These are phyloP conservation scores for Silene noctiflora DNA, from an alignment of 179 eudicot genomes.

Conservation along the genomic window DNA sequence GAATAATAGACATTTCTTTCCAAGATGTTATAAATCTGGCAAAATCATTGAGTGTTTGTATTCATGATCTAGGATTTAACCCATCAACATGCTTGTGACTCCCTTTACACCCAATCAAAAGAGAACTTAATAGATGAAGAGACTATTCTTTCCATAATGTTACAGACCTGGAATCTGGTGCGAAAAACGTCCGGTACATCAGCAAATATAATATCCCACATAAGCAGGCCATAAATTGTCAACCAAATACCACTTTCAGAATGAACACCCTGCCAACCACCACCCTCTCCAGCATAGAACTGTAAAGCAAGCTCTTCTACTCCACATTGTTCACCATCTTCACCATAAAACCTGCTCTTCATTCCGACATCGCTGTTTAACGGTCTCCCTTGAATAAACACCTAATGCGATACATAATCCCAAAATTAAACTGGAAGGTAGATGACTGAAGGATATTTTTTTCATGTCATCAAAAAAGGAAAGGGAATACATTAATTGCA, in stretches of 20 bases:
- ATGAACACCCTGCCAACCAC: slow-evolving; percentile 94
- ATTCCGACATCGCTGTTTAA: slow-evolving; percentile 56
- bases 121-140: background rate
- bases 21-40: slow-evolving; percentile 49
- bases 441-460: background rate
- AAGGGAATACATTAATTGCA: background rate
- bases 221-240: slow-evolving; percentile 83
- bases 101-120: too few relatives aligned
- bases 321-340: slow-evolving; percentile 91
- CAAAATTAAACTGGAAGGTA: slow-evolving; percentile 1
- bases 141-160: background rate
- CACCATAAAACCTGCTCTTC: slow-evolving; percentile 85
- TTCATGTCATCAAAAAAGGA: background rate
- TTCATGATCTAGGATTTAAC: too few relatives aligned
- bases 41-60: too few relatives aligned
- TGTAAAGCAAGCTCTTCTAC: slow-evolving; percentile 91
- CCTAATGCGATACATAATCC: slow-evolving; percentile 39
- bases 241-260: slow-evolving; percentile 94
- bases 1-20: background rate
- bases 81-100: too few relatives aligned
- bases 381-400: slow-evolving; percentile 80
- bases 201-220: slow-evolving; percentile 90
- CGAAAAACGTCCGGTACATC: slow-evolving; percentile 84
- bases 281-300: slow-evolving; percentile 89
- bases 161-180: slow-evolving; percentile 74